Conservation (phyloP, 1,139 yeast species). For the Dujonia santamariae region DNA sequence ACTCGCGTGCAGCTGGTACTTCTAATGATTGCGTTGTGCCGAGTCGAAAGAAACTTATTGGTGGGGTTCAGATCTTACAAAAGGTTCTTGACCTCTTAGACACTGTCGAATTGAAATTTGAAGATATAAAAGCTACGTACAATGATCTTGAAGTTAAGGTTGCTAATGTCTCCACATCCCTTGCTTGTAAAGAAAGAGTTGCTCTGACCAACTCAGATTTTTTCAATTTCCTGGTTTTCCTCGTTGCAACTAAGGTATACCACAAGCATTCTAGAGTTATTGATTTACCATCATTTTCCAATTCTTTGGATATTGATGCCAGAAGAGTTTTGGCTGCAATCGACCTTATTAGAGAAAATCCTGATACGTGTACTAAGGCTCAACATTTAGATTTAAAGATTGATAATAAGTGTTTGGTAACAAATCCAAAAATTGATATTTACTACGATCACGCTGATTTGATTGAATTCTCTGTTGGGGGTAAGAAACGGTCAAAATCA, state of each 20-base stretch:
- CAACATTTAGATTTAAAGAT: constrained; percentile 2
- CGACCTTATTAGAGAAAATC: constrained; percentile 1
- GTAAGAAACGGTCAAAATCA: constrained; percentile 3
- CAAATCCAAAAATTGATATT: constrained; percentile 35
- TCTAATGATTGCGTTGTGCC: no score
- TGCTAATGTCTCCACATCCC: constrained; percentile 20
- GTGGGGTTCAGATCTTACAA: background rate
- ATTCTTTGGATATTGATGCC: constrained; percentile 12
- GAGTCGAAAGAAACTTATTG: background rate
- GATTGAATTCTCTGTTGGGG: background rate
- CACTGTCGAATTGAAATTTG: constrained; percentile 23
- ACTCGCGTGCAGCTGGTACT: background rate
- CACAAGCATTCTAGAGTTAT: constrained; percentile 31
- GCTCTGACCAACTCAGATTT: constrained; percentile 1
- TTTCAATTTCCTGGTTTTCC: constrained; percentile 13
- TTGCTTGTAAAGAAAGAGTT: constrained; percentile 12
- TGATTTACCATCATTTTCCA: constrained; percentile 30
- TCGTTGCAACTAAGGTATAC: constrained; percentile 27
- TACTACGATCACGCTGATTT: constrained; percentile 37
- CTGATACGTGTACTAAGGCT: background rate
- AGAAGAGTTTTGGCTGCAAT: constrained; percentile 4
- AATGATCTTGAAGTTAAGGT: constrained; percentile 16
- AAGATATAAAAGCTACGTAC: constrained; percentile 27
- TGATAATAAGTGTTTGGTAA: constrained; percentile 6
- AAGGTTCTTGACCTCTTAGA: constrained; percentile 3